Evolutionary conservation across 495 filamentous ascomycete species (phyloP), one percentile per base, ranked within the genome.

Genomic region (Bryoglossum gracile): DNA sequence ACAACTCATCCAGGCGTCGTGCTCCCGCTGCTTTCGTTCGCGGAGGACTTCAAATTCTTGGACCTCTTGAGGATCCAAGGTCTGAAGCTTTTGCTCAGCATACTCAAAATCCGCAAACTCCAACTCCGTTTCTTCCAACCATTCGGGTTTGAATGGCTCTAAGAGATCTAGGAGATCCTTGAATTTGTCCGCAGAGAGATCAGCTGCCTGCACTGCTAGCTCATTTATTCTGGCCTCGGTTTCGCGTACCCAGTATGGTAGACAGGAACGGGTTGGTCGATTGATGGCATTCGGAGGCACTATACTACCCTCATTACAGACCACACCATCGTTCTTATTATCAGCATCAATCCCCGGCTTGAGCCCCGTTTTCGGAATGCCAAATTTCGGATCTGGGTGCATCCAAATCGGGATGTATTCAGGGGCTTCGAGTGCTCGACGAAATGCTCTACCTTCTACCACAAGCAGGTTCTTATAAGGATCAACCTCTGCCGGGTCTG

Each of bases 331-430:
- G n/a, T n/a, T n/a, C n/a, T n/a, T n/a, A n/a, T n/a, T n/a, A n/a
- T n/a, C n/a, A n/a, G n/a, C n/a, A n/a, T n/a, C n/a, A n/a, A n/a
- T n/a, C n/a, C n/a, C n/a, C n/a, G n/a, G n/a, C n/a, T n/a, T n/a
- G n/a, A n/a, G n/a, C n/a, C n/a, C n/a, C n/a, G n/a, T n/a, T 1
- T 14, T 40, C 25, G 52, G 28, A 16, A 59, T 43, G 1, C 56
- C 56, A 24, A n/a, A 30, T 32, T 24, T 59, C 13, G 6, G 5
- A 13, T 5, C 13, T 4, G 45, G 46, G 46, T 59, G 52, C 46
- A 53, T 50, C 56, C 56, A 59, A 14, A 30, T 19, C 8, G 44
- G 48, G 44, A 59, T 59, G 14, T 56, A 14, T 3, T 34, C 48
- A 1, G 56, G 56, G 21, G 53, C 53, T 28, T 30, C 22, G 25